A percentile compares a stretch with the other conserved stretches of the same genome.
phyloP scores from a whole-genome alignment of 2,329 filamentous ascomycete species.

The Arthrobotrys musiformis region DNA sequence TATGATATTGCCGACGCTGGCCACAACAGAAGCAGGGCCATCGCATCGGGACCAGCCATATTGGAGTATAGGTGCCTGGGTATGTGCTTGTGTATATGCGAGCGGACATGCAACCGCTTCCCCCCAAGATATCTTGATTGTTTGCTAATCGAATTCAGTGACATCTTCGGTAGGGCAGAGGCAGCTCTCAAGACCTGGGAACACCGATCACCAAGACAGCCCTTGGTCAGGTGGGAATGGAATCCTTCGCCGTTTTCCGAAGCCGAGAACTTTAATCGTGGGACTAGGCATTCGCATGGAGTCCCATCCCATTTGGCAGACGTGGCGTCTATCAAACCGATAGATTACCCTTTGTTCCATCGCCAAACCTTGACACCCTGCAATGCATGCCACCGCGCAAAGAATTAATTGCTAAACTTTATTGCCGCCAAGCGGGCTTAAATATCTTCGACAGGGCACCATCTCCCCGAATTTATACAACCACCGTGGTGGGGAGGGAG shows the following conservation, averaged over 20 bases:
- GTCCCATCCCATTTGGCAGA: constrained; percentile 7
- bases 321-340: constrained; percentile 8
- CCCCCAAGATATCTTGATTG: no score
- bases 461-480: background rate
- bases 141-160: no score
- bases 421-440: background rate
- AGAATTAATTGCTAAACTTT: background rate
- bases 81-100: no score
- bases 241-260: background rate
- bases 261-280: background rate
- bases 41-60: no score
- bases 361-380: background rate
- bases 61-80: no score
- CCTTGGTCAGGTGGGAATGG: background rate
- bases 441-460: background rate
- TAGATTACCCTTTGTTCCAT: background rate
- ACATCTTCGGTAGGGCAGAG: background rate
- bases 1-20: no score
- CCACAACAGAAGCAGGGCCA: no score
- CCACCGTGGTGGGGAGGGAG: background rate
- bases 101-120: no score
- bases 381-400: background rate
- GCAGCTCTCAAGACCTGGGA: background rate
- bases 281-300: no score
- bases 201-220: background rate